Base-by-base conservation (phyloP, 345 rosid species). In the Gossypium mustelinum region DNA sequence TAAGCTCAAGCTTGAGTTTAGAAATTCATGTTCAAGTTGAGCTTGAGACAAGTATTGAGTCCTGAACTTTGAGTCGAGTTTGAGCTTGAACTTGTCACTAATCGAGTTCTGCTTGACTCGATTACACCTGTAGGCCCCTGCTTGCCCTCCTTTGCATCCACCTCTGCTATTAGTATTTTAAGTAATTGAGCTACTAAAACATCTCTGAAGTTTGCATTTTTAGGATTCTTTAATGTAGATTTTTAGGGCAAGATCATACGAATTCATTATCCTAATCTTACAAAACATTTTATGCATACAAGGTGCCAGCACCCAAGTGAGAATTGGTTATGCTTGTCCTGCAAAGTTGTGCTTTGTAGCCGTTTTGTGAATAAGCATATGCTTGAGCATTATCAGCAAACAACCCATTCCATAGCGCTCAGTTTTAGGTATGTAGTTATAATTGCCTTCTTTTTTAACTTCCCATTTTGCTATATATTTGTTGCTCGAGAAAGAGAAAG, bases 351-450 rank as follows among this genome's bases (percentile, higher is more conserved):
- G 11, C 82, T 92, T 0, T 94, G 98, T 75, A 94, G 98, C 82
- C 93, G 97, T 61, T 94, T 92, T 7, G 91, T 94, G 81, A 92
- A 92, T 67, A 88, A 90, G 83, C 97, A 94, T 76, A 92, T 94
- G 97, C 84, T 94, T 14, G 87, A 82, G 67, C 98, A 94, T 79
- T 86, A 77, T 76, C 90, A 86, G 73, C 82, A 90, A 51, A 85
- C 73, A 27, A 85, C 76, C 76, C 97, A 90, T 75, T 90, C 80
- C 65, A 44, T 90, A 11, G 97, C 94, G 11, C 91, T 94, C 72
- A 89, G 97, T 81, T 92, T 83, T 73, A 94, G 98, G 97, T 90
- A 78, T 3, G 39, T 3, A 12, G 2, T 41, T 25, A 7, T 5
- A 5, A 34, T 65, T 52, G 41, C 25, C 41, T 50, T n/a, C 13